phyloP scores from a whole-genome alignment of 805 yeast species.

The Candida adriatica region DNA sequence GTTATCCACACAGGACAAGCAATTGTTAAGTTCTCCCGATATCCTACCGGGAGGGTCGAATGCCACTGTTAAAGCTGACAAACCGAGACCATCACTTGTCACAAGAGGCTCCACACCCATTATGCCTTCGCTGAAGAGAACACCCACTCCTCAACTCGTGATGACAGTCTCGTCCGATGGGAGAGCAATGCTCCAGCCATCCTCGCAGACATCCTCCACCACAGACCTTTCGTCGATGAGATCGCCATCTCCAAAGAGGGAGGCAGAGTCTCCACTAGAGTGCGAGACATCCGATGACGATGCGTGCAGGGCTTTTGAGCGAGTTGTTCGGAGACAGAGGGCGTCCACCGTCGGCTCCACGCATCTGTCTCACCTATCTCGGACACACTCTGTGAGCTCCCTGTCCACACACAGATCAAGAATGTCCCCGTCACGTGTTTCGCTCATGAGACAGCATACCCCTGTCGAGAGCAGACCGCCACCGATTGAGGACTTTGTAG shows the following conservation, averaged over 20 bases:
- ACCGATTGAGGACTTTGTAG: conserved; percentile 10
- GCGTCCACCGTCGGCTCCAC: conserved; percentile 22
- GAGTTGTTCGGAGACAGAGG: conserved; percentile 21
- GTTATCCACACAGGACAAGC: too few relatives aligned
- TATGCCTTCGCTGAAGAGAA: too few relatives aligned
- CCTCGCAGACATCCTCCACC: conserved; percentile 20
- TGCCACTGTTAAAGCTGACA: too few relatives aligned
- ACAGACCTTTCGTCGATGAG: conserved; percentile 16
- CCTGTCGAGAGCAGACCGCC: conserved; percentile 13
- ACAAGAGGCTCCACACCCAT: too few relatives aligned
- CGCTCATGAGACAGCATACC: conserved; percentile 15
- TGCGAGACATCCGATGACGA: conserved; percentile 13
- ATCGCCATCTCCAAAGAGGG: conserved; percentile 23
- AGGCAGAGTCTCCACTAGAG: conserved; percentile 11
- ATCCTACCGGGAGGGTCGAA: too few relatives aligned
- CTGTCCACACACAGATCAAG: conserved; percentile 7
- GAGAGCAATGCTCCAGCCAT: conserved; percentile 12
- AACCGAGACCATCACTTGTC: too few relatives aligned
- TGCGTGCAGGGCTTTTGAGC: conserved; percentile 19
- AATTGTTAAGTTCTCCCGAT: too few relatives aligned
- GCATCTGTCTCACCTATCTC: conserved; percentile 8
- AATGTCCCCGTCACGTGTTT: conserved; percentile 18
- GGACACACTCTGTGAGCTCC: conserved; percentile 21
- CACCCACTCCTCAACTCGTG: conserved; percentile 11
- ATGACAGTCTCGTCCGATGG: conserved; percentile 15